Conservation (phyloP, 2,329 filamentous ascomycete genomes). For the Monilinia fructicola region DNA sequence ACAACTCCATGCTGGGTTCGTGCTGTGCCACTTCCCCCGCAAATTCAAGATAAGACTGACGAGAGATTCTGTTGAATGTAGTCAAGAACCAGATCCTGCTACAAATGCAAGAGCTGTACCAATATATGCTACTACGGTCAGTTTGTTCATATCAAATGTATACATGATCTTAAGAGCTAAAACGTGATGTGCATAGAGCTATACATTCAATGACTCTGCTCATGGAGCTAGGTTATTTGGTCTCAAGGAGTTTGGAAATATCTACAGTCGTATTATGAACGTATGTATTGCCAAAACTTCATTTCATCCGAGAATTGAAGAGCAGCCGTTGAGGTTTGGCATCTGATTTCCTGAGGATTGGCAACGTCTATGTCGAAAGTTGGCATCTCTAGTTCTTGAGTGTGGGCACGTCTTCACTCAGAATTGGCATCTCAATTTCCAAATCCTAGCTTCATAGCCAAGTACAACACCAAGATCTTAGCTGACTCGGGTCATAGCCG, state of each 20-base stretch:
- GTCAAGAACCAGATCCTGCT: slow-evolving; percentile 74
- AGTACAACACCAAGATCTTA: slow-evolving; percentile 18
- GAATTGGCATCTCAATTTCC: slow-evolving; percentile 14
- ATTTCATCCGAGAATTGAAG: background rate
- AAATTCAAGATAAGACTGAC: slow-evolving; percentile 28
- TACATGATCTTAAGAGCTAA: slow-evolving; percentile 23
- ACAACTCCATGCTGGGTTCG: slow-evolving; percentile 80
- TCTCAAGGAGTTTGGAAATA: slow-evolving; percentile 92
- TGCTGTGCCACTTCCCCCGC: slow-evolving; percentile 22
- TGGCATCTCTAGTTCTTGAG: slow-evolving; percentile 12
- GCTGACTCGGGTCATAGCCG: slow-evolving; percentile 52
- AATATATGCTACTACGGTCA: slow-evolving; percentile 87
- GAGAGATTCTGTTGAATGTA: slow-evolving; percentile 41
- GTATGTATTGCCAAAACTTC: slow-evolving; percentile 45
- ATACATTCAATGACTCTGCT: slow-evolving; percentile 90
- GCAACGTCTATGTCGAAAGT: slow-evolving; percentile 16
- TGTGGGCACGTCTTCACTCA: background rate
- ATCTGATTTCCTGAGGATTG: slow-evolving; percentile 11
- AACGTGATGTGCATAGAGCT: slow-evolving; percentile 59
- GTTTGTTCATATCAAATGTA: background rate
- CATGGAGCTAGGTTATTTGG: slow-evolving; percentile 94
- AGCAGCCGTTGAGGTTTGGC: slow-evolving; percentile 17
- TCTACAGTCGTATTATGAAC: slow-evolving; percentile 97
- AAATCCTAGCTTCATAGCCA: slow-evolving; percentile 4
- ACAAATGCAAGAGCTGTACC: slow-evolving; percentile 91